Evolutionary conservation across 768 basidiomycete genomes (phyloP).

Genomic region (Boletus rubescentipes): DNA sequence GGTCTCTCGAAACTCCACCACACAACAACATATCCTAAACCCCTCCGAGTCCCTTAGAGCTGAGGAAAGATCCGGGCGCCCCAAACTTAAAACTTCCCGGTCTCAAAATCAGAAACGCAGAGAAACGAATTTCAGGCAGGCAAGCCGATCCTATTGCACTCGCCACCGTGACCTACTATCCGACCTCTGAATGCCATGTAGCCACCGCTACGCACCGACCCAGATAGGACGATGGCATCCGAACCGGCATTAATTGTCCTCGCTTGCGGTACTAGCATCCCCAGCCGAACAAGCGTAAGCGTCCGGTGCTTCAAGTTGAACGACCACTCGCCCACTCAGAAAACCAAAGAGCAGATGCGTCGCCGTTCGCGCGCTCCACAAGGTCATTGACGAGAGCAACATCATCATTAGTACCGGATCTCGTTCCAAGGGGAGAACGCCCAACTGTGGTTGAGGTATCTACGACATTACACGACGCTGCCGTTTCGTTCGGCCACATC

Average conservation of each 20-base stretch:
- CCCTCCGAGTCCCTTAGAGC: constrained; percentile 41
- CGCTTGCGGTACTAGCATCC: constrained; percentile 54
- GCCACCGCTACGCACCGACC: constrained; percentile 38
- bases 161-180: background rate
- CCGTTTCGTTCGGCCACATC: constrained; percentile 84
- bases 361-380: constrained; percentile 75
- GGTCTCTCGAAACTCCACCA: background rate
- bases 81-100: constrained; percentile 81
- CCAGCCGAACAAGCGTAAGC: constrained; percentile 16
- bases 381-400: constrained; percentile 92
- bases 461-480: constrained; percentile 90
- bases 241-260: constrained; percentile 69
- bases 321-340: constrained; percentile 37
- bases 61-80: constrained; percentile 88
- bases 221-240: constrained; percentile 66
- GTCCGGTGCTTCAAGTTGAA: constrained; percentile 28
- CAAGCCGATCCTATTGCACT: constrained; percentile 23
- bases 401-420: constrained; percentile 75
- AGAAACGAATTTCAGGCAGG: constrained; percentile 46
- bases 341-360: constrained; percentile 69
- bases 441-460: constrained; percentile 83
- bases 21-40: constrained; percentile 9
- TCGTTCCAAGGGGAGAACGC: constrained; percentile 88
- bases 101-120: constrained; percentile 59
- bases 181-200: background rate